These are phyloP conservation scores for Evernia prunastri DNA, from an alignment of 495 filamentous ascomycete species.

Conservation along the genomic window DNA sequence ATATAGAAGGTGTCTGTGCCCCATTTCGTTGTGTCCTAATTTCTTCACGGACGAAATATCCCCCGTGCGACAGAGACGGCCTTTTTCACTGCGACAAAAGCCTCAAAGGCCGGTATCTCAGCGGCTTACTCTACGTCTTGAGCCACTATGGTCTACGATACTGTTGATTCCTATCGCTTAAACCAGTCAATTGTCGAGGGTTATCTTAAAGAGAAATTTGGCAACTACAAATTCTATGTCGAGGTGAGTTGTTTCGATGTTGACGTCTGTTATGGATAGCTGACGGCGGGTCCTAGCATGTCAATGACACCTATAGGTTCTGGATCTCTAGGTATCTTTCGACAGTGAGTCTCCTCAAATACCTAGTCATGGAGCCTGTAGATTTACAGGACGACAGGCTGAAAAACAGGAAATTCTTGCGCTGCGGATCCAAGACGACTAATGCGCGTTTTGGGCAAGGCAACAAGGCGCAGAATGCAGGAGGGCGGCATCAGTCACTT, in stretches of 20 bases:
- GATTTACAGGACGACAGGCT: conserved; percentile 3
- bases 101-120: neutral
- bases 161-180: neutral
- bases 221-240: conserved; percentile 3
- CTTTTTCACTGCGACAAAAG: neutral
- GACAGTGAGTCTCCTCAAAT: neutral
- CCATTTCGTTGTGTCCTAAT: neutral
- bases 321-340: conserved; percentile 3
- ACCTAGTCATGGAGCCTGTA: neutral
- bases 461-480: neutral
- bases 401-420: conserved; percentile 11
- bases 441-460: neutral
- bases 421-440: neutral
- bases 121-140: neutral
- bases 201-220: neutral
- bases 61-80: neutral
- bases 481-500: neutral
- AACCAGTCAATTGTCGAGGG: neutral
- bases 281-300: conserved; percentile 12
- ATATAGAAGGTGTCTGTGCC: neutral
- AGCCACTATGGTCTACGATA: neutral
- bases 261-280: neutral
- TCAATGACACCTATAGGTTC: conserved; percentile 4
- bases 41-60: neutral
- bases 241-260: neutral